Evolutionary conservation across 495 filamentous ascomycete species (phyloP), one percentile per base, ranked within the genome.

Genomic region (Aspergillus affinis): DNA sequence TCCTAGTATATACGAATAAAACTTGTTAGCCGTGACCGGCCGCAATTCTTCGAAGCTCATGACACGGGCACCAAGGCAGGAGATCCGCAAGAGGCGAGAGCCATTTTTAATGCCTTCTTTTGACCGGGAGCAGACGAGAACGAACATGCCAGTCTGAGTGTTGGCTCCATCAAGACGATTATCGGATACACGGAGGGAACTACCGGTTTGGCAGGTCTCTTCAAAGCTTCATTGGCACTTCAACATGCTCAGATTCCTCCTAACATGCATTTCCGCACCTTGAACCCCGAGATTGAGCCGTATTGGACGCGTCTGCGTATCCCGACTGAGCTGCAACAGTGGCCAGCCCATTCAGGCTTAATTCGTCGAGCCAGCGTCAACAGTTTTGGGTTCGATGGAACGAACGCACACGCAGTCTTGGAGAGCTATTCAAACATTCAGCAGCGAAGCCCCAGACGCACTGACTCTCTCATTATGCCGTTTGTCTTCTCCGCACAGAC

Each of bases 401-500:
- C 82, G 15, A 88, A 88, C 61, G 79, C 84, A 0, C 86, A 88
- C 61, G 84, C 77, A 6, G 86, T 89, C 46, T 9, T 88, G 13
- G 84, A 89, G 58, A 61, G 54, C 13, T 71, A 12, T n/a, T n/a
- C n/a, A n/a, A n/a, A n/a, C n/a, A n/a, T n/a, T n/a, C n/a, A n/a
- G n/a, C n/a, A n/a, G n/a, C n/a, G 2, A 17, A 45, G 58, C 54
- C n/a, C n/a, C n/a, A n/a, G n/a, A n/a, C n/a, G n/a, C n/a, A n/a
- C n/a, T n/a, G n/a, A n/a, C n/a, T n/a, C n/a, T n/a, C n/a, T n/a
- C n/a, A n/a, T n/a, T n/a, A n/a, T n/a, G 6, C 68, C 66, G 6
- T 68, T 71, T 52, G 69, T 69, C 15, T 66, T 72, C 44, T 71
- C 70, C 12, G 69, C 72, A 3, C 47, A 62, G 1, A 65, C 70